These are phyloP conservation scores for Ogataea trehalophila DNA, from an alignment of 805 yeast genomes.

Conservation along the genomic window DNA sequence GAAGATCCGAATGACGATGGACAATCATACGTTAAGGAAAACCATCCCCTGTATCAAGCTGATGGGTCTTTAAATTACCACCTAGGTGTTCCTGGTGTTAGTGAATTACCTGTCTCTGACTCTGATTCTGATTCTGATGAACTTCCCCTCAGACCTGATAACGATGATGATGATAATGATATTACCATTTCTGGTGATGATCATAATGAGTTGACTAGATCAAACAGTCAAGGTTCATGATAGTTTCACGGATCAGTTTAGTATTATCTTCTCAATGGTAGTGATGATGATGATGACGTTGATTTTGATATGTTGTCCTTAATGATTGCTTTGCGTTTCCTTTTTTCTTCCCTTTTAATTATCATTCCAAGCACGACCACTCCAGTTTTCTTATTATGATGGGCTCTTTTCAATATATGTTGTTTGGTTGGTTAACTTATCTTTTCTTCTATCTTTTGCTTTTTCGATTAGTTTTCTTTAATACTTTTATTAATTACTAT, in stretches of 20 bases:
- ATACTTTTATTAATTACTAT: no score
- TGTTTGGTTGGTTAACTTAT: no score
- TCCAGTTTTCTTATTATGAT: no score
- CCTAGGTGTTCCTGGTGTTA: slow-evolving; percentile 13
- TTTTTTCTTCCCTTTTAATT: neutral
- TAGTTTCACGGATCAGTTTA: neutral
- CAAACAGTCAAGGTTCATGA: slow-evolving; percentile 3
- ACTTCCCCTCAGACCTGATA: slow-evolving; percentile 22
- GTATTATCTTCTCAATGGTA: no score
- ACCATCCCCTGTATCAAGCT: slow-evolving; percentile 57
- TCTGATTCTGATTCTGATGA: slow-evolving; percentile 26
- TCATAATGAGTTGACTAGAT: slow-evolving; percentile 9
- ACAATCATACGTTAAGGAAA: slow-evolving; percentile 58
- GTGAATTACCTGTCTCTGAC: slow-evolving; percentile 19
- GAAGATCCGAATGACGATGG: slow-evolving; percentile 83
- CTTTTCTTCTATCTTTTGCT: no score
- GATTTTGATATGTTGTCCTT: neutral
- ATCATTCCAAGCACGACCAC: no score
- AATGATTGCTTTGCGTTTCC: neutral
- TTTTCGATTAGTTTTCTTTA: no score
- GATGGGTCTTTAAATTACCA: slow-evolving; percentile 29
- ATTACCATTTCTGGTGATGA: slow-evolving; percentile 19
- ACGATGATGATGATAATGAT: slow-evolving; percentile 17
- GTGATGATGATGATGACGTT: no score
- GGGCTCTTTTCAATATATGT: no score